Evolutionary conservation across 352 stramenopile genomes (phyloP).

Genomic region (Phytophthora ramorum): DNA sequence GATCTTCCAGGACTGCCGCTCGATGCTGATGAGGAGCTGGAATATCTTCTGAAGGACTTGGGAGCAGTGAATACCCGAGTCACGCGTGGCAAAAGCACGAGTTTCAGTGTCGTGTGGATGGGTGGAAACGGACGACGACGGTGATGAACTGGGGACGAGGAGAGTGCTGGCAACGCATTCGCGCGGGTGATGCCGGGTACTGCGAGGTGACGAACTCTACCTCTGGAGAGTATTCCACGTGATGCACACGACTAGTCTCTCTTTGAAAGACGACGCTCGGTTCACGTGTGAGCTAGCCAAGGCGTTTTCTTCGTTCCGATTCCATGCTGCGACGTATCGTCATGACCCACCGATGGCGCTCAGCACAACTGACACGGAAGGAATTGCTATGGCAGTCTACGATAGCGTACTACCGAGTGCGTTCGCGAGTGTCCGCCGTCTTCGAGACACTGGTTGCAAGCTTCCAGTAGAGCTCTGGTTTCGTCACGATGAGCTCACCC

Average conservation of each 20-base stretch:
- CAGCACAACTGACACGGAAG: conserved; percentile 10
- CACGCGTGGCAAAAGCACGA: conserved; percentile 42
- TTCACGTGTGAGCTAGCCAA: conserved; percentile 76
- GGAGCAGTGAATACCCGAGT: conserved; percentile 16
- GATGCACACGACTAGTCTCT: conserved; percentile 70
- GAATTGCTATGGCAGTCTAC: conserved; percentile 64
- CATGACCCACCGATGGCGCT: conserved; percentile 64
- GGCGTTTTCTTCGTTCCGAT: conserved; percentile 62
- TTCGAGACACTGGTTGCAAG: conserved; percentile 45
- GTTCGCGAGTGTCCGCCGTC: conserved; percentile 52
- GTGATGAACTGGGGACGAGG: conserved; percentile 46
- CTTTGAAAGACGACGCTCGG: conserved; percentile 68
- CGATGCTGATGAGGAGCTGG: not conserved
- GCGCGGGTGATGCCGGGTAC: conserved; percentile 58
- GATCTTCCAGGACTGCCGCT: not conserved
- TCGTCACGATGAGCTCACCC: conserved; percentile 50
- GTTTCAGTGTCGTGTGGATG: conserved; percentile 76
- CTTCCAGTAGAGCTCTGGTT: conserved; percentile 69
- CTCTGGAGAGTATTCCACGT: conserved; percentile 56
- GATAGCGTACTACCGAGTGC: conserved; percentile 50
- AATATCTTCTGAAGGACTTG: not conserved
- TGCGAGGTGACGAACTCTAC: conserved; percentile 67
- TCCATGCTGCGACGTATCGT: conserved; percentile 49
- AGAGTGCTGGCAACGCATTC: conserved; percentile 75
- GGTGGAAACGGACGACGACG: conserved; percentile 65